Conservation (phyloP, 2,329 filamentous ascomycete species). For the Beauveria australis region DNA sequence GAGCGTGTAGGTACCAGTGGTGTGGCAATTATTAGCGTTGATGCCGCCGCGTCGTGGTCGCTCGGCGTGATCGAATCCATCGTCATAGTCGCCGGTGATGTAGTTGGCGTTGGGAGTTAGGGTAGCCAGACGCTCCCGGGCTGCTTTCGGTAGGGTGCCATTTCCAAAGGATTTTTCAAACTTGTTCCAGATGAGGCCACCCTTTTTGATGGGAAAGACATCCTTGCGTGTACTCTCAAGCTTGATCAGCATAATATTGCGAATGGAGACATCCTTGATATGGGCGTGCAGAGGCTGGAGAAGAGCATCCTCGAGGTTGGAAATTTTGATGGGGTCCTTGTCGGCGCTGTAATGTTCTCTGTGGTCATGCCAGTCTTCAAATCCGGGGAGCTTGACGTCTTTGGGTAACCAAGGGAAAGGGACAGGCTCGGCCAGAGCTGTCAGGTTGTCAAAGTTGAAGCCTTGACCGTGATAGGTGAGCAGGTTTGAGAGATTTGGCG, state of each 20-base stretch:
- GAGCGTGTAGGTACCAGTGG: slow-evolving; percentile 34
- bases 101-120: slow-evolving; percentile 26
- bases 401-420: slow-evolving; percentile 21
- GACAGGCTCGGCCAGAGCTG: slow-evolving; percentile 19
- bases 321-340: slow-evolving; percentile 32
- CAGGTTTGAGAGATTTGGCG: slow-evolving; percentile 19
- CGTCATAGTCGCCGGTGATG: slow-evolving; percentile 28
- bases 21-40: slow-evolving; percentile 31
- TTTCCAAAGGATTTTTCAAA: slow-evolving; percentile 25
- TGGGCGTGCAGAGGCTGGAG: slow-evolving; percentile 19
- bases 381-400: slow-evolving; percentile 12
- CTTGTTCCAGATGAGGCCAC: slow-evolving; percentile 29
- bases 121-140: slow-evolving; percentile 19
- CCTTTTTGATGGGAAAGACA: slow-evolving; percentile 35
- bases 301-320: slow-evolving; percentile 28
- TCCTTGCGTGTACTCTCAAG: slow-evolving; percentile 38
- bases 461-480: slow-evolving; percentile 16
- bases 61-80: slow-evolving; percentile 22
- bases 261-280: slow-evolving; percentile 27
- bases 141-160: slow-evolving; percentile 24
- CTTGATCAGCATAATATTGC: slow-evolving; percentile 35
- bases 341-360: slow-evolving; percentile 26
- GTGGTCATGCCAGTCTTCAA: slow-evolving; percentile 22
- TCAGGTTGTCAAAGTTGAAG: slow-evolving; percentile 19
- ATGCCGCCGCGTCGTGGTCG: slow-evolving; percentile 28